A percentile compares a stretch with the other conserved stretches of the same genome.
Conservation (phyloP, 192 early-diverging fungal species). For the Coemansia sp. region DNA sequence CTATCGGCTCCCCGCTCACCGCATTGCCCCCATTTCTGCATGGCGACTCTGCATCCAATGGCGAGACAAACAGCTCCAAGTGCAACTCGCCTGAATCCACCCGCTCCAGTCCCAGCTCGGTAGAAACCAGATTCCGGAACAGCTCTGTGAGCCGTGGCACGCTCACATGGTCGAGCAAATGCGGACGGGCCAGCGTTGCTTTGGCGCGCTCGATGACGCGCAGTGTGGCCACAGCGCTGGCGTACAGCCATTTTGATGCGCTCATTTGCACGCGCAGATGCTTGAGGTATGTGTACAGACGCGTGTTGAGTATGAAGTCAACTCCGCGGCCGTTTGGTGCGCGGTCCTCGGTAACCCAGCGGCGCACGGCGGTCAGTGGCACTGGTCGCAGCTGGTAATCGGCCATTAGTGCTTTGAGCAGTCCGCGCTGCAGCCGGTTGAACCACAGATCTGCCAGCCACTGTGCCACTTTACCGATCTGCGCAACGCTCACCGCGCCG, state of each 20-base stretch:
- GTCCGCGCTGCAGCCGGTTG: conserved; percentile 12
- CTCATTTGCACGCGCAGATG: conserved; percentile 30
- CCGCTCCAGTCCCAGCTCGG: neutral
- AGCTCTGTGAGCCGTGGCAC: conserved; percentile 1
- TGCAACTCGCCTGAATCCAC: neutral
- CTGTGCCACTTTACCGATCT: conserved; percentile 20
- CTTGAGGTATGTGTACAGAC: conserved; percentile 40
- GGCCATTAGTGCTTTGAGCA: conserved; percentile 26
- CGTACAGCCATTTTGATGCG: conserved; percentile 42
- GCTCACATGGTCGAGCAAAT: conserved; percentile 23
- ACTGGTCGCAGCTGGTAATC: conserved; percentile 35
- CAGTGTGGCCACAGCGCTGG: conserved; percentile 39
- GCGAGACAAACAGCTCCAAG: neutral
- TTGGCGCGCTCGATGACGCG: conserved; percentile 23
- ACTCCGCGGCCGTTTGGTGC: conserved; percentile 30
- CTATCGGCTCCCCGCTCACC: neutral
- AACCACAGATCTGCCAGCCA: conserved; percentile 38
- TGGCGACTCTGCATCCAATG: neutral
- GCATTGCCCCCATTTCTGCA: neutral
- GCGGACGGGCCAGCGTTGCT: neutral
- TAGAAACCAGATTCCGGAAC: conserved; percentile 6
- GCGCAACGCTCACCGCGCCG: neutral
- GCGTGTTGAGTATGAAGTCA: conserved; percentile 31
- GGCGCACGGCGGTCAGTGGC: conserved; percentile 29
- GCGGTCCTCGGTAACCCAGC: conserved; percentile 41